These are phyloP conservation scores for Omphalea diandra DNA, from an alignment of 441 rosid genomes.

Conservation along the genomic window DNA sequence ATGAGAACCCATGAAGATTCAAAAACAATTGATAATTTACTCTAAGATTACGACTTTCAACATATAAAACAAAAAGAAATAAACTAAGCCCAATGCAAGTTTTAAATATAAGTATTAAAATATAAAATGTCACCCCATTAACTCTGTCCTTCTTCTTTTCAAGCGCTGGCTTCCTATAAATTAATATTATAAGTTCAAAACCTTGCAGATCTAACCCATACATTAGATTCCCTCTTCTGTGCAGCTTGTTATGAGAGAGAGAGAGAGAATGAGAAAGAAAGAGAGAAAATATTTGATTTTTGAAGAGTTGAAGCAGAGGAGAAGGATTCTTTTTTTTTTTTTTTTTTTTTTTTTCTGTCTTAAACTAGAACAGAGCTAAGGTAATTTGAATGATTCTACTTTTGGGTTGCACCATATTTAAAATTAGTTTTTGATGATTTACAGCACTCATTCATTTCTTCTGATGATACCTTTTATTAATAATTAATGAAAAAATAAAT, in stretches of 20 bases:
- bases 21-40: not conserved
- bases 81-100: conserved; percentile 34
- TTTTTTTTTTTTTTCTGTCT: conserved; percentile 27
- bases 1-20: conserved; percentile 15
- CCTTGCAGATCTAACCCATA: conserved; percentile 57
- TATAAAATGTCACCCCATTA: conserved; percentile 20
- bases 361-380: conserved; percentile 7
- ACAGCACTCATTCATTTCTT: not conserved
- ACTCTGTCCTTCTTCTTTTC: conserved; percentile 47
- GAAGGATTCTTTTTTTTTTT: too few species aligned
- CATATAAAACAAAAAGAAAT: conserved; percentile 56
- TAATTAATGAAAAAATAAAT: conserved; percentile 1
- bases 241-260: conserved; percentile 37
- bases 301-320: conserved; percentile 29
- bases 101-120: conserved; percentile 12
- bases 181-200: conserved; percentile 37
- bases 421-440: conserved; percentile 8
- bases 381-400: conserved; percentile 7
- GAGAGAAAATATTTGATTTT: conserved; percentile 9
- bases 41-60: conserved; percentile 22
- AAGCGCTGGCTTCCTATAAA: conserved; percentile 41
- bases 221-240: conserved; percentile 45
- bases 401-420: conserved; percentile 10
- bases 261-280: conserved; percentile 24
- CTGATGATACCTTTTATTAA: not conserved